Conservation (phyloP, 225 moss, liverwort and hornwort species). For the Takakia lepidozioides region DNA sequence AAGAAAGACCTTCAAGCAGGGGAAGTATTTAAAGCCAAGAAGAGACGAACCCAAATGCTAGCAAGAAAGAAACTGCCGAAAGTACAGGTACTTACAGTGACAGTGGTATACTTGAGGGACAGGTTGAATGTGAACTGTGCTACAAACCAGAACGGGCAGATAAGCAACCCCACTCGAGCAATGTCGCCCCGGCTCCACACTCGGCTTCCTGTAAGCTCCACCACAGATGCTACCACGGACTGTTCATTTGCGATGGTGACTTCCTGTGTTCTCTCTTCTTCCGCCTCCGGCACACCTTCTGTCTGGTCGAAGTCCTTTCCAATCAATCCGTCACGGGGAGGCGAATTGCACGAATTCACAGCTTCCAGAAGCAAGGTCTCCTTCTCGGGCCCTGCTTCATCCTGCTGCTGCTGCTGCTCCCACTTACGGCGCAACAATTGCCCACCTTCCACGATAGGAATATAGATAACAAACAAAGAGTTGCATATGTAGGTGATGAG, state of each 20-base stretch:
- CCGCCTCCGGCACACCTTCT: background rate
- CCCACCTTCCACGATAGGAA: constrained; percentile 58
- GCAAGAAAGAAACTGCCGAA: too few relatives aligned
- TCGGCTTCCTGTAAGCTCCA: too few relatives aligned
- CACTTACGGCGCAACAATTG: background rate
- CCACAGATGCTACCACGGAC: too few relatives aligned
- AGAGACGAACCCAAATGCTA: too few relatives aligned
- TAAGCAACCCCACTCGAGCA: constrained; percentile 60
- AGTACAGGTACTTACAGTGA: constrained; percentile 50
- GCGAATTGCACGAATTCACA: background rate
- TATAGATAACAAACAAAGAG: constrained; percentile 76
- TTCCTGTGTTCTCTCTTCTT: background rate
- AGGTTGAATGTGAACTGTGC: constrained; percentile 84
- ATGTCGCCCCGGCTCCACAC: constrained; percentile 60
- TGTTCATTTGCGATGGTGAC: background rate
- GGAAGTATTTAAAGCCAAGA: too few relatives aligned
- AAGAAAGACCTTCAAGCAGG: too few relatives aligned
- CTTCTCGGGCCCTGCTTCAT: constrained; percentile 11
- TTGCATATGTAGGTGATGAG: constrained; percentile 88
- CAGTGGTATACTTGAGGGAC: constrained; percentile 72
- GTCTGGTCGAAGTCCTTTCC: background rate
- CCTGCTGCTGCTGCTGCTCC: constrained; percentile 8
- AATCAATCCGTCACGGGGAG: too few relatives aligned
- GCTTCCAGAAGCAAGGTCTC: constrained; percentile 12
- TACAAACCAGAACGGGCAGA: constrained; percentile 86